Evolutionary conservation across 129 eudicot genomes (phyloP), one percentile per base, ranked within the genome.

Genomic region (Saussurea involucrata): DNA sequence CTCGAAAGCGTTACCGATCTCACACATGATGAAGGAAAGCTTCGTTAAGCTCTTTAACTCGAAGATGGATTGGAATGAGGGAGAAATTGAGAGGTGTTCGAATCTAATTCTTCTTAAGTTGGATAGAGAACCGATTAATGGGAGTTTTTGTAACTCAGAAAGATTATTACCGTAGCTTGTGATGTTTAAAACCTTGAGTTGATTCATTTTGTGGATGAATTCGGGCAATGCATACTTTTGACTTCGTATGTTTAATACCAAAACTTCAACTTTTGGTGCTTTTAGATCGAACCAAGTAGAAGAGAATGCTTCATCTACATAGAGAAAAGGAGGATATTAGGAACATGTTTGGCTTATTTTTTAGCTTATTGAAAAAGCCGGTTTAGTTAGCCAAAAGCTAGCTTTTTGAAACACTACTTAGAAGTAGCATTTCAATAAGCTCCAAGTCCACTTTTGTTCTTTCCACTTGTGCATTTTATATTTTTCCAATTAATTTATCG

Each of bases 11-110:
- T 78, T 42, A 3, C 77, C 69, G 3, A 82, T 82, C 81, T 82
- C 78, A 5, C 92, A 88, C 81, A 81, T 68, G 21, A 76, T 71
- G 2, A 88, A 77, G 28, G 84, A 85, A 46, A 88, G 67, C 65
- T 88, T 88, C 34, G 15, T 61, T 71, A 88, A 53, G 61, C 76
- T 88, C 29, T 66, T 66, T 34, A 85, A 6, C 49, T 67, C 64
- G 49, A 61, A 44, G 15, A 81, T 61, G 81, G 44, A 34, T 68
- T 37, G 65, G 6, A 24, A 11, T 40, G 74, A 44, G 34, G 79
- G 80, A 24, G 83, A 24, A 24, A 88, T 11, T 2, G 77, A 78
- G 24, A 85, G 18, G 34, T 82, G 82, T 28, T 81, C 85, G 3
- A 83, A 53, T 42, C 85, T 83, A 49, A 78, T 32, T 75, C 82